These are phyloP conservation scores for Funneliformis mosseae DNA, from an alignment of 192 early-diverging fungal species.

Conservation along the genomic window DNA sequence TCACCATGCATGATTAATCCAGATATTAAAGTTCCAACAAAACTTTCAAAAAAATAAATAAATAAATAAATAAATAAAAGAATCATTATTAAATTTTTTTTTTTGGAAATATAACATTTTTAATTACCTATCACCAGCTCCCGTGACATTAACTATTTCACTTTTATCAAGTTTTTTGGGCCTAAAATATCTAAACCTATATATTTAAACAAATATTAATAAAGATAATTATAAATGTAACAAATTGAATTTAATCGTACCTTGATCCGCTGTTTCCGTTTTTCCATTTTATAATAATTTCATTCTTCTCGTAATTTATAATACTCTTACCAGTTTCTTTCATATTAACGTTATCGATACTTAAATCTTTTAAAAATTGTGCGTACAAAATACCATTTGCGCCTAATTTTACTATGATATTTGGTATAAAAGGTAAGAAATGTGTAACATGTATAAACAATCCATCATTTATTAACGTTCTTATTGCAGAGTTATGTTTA, in stretches of 20 bases:
- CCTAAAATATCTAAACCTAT: constrained; percentile 41
- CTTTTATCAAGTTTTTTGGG: constrained; percentile 33
- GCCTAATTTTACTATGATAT: constrained; percentile 72
- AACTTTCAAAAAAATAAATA: constrained; percentile 45
- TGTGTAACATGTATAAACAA: constrained; percentile 19
- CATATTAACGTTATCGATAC: not conserved
- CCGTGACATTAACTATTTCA: constrained; percentile 67
- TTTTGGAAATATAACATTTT: not conserved
- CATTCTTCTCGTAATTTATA: not conserved
- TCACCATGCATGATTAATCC: constrained; percentile 38
- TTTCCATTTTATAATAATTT: not conserved
- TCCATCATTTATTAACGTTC: not conserved
- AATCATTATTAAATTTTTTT: not conserved
- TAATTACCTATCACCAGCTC: constrained; percentile 73
- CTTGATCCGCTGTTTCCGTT: not conserved
- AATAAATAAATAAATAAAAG: not conserved
- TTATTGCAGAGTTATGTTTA: not conserved
- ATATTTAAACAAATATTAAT: not conserved
- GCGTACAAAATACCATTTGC: constrained; percentile 53
- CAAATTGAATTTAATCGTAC: not conserved
- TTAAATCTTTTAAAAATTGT: constrained; percentile 37
- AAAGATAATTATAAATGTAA: not conserved
- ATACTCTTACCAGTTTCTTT: not conserved
- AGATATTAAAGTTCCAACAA: constrained; percentile 71
- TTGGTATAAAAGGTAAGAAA: constrained; percentile 37